phyloP scores from a whole-genome alignment of 768 basidiomycete species.

The Kwoniella mangroviensis region DNA sequence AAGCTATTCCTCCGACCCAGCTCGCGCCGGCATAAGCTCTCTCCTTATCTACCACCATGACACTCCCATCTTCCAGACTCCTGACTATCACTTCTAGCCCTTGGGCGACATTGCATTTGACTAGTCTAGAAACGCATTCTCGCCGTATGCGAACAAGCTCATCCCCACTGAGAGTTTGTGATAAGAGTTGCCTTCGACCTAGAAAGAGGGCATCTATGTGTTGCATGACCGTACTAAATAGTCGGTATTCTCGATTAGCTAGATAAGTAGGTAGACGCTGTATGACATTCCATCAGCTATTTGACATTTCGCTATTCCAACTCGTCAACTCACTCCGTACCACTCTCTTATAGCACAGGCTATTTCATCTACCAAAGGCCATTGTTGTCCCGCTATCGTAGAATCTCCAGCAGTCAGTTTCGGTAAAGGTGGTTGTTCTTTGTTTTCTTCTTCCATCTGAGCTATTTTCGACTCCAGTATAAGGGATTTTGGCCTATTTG shows the following conservation, averaged over 20 bases:
- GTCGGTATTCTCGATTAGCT: constrained; percentile 81
- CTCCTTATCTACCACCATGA: constrained; percentile 88
- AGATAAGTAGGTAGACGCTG: constrained; percentile 81
- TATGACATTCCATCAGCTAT: constrained; percentile 6
- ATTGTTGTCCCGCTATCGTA: constrained; percentile 76
- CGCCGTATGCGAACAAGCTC: constrained; percentile 79
- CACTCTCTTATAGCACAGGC: constrained; percentile 95
- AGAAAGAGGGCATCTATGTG: constrained; percentile 90
- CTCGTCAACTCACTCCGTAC: constrained; percentile 61
- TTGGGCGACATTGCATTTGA: constrained; percentile 87
- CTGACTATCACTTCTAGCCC: constrained; percentile 94
- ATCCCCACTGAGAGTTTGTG: constrained; percentile 82
- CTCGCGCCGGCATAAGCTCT: constrained; percentile 60
- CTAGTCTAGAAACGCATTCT: constrained; percentile 85
- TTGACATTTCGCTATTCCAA: background rate
- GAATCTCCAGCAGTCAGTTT: constrained; percentile 95
- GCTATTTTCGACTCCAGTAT: constrained; percentile 22
- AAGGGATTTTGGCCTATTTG: constrained; percentile 42
- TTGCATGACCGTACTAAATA: constrained; percentile 81
- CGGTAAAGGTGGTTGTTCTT: constrained; percentile 64
- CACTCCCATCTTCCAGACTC: constrained; percentile 85
- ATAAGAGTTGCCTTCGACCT: constrained; percentile 86
- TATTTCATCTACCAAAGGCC: constrained; percentile 96
- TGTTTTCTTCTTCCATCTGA: constrained; percentile 31
- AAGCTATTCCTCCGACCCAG: constrained; percentile 60